A percentile compares a stretch with the other conserved stretches of the same genome.
phyloP scores from a whole-genome alignment of 257 asterid species.

The Lithospermum erythrorhizon region DNA sequence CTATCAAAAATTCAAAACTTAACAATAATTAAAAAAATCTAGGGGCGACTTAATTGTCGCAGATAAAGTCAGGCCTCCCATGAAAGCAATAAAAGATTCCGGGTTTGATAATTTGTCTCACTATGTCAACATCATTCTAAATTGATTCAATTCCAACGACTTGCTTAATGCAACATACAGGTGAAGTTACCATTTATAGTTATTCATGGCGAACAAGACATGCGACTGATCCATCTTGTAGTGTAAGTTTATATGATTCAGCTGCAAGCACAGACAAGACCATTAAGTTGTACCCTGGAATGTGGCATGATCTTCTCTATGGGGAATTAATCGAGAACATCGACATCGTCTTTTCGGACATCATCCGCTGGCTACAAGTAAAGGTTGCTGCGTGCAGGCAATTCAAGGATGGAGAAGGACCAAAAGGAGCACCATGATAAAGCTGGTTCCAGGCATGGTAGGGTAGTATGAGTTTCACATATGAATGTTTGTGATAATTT shows the following conservation, averaged over 20 bases:
- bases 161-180: too few relatives aligned
- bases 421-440: too few relatives aligned
- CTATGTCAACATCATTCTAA: background rate
- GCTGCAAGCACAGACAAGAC: constrained; percentile 82
- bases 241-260: constrained; percentile 50
- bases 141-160: too few relatives aligned
- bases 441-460: too few relatives aligned
- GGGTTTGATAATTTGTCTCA: background rate
- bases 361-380: constrained; percentile 68
- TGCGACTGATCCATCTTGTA: constrained; percentile 85
- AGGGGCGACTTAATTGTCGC: background rate
- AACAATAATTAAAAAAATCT: background rate
- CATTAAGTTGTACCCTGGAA: constrained; percentile 69
- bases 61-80: too few relatives aligned
- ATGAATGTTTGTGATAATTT: too few relatives aligned
- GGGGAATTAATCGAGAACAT: constrained; percentile 44
- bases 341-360: constrained; percentile 59
- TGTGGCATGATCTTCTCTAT: constrained; percentile 55
- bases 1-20: too few relatives aligned
- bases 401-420: too few relatives aligned
- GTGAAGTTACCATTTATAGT: constrained; percentile 77
- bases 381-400: too few relatives aligned
- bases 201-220: constrained; percentile 87
- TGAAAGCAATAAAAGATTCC: background rate
- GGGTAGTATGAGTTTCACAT: too few relatives aligned